Evolutionary conservation across 2,329 filamentous ascomycete species (phyloP), one percentile per base, ranked within the genome.

Genomic region (Didymellaceae sp.): DNA sequence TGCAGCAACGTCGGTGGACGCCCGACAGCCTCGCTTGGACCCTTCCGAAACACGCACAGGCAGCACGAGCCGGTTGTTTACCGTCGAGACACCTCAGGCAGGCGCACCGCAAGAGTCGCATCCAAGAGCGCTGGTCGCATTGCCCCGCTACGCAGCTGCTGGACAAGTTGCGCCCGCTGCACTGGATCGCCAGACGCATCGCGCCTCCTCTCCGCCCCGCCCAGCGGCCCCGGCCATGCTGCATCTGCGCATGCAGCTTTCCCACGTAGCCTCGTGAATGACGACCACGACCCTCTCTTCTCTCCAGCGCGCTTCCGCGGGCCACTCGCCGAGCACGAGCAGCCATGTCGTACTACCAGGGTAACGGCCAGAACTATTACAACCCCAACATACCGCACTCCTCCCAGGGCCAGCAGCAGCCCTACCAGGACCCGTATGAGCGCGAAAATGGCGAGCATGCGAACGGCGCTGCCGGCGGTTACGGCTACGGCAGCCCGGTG

Each of bases 381-480:
- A 75, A 64, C 56, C 67, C 63, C 72, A 76, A 57, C 54, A 72
- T 63, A 57, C 67, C 74, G 32, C 77, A 75, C 49, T 71, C 74
- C 49, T 73, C 66, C 45, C 71, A 74, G 40, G 70, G 71, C 51
- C 64, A 74, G 34, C 70, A 64, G 16, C 54, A 56, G 52, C 67
- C 66, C 34, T 72, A 74, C 50, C 69, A 70, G 45, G 67, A 69
- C 52, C 55, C 65, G n/a, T 67, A 73, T 55, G 58, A 78, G 55
- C 91, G 90, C 77, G 86, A 91, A 71, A 84, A 81, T 59, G 89
- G 87, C 58, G 90, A 94, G 71, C 89, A 93, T 70, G 74, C 77
- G 39, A 83, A 85, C 46, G 75, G 63, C 18, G 64, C 76, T 49
- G 73, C 75, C 33, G 60, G 64, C 13, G 65, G 64, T 48, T 70